Conservation (phyloP, 129 eudicot genomes). For the Flaveria robusta region DNA sequence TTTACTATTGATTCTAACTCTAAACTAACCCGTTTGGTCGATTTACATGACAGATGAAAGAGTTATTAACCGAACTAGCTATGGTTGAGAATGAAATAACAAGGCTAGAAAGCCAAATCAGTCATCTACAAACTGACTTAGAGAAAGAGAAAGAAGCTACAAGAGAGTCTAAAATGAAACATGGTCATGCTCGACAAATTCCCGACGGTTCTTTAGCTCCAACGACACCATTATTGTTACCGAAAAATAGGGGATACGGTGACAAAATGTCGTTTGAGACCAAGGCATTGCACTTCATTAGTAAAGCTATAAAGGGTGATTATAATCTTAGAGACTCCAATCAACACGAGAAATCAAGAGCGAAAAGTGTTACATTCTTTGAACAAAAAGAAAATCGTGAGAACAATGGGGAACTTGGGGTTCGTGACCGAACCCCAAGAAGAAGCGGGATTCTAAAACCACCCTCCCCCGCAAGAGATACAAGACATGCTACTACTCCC, state of each 20-base stretch:
- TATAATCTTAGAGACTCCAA: constrained; percentile 67
- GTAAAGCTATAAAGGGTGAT: constrained; percentile 92
- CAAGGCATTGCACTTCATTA: constrained; percentile 86
- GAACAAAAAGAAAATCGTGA: constrained; percentile 52
- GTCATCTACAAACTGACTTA: constrained; percentile 55
- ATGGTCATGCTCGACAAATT: constrained; percentile 28
- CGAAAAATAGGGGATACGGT: constrained; percentile 29
- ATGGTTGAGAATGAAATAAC: constrained; percentile 82
- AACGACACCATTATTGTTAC: constrained; percentile 31
- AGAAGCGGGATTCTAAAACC: constrained; percentile 63
- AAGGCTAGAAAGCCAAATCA: constrained; percentile 81
- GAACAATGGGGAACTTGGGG: constrained; percentile 35
- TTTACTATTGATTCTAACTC: not conserved
- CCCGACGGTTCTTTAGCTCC: constrained; percentile 36
- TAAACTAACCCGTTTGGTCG: not conserved
- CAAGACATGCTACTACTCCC: constrained; percentile 68
- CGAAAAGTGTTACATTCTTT: constrained; percentile 34
- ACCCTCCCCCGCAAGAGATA: constrained; percentile 72
- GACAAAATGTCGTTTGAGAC: constrained; percentile 65
- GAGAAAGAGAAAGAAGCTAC: constrained; percentile 58
- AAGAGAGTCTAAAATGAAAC: constrained; percentile 35
- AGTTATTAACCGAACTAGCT: constrained; percentile 69
- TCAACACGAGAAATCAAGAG: constrained; percentile 36
- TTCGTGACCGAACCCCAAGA: constrained; percentile 47
- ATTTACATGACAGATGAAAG: constrained; percentile 53